Conservation (phyloP, 805 yeast genomes). For the Yamadazyma endophytica region DNA sequence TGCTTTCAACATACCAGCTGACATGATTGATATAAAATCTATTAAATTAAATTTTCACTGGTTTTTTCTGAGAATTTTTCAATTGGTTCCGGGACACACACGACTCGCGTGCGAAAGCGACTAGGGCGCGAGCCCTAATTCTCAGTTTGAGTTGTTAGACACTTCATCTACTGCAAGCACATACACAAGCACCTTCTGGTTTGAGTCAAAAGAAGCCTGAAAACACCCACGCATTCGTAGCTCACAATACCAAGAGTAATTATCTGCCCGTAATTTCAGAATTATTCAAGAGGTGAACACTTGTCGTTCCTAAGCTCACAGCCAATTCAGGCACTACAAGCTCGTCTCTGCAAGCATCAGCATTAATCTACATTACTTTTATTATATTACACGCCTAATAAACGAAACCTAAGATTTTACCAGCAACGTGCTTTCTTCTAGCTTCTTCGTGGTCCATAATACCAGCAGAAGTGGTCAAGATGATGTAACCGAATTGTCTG, state of each 20-base stretch:
- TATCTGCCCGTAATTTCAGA: too few relatives aligned
- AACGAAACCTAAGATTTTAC: conserved; percentile 97
- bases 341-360: too few relatives aligned
- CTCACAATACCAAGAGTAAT: too few relatives aligned
- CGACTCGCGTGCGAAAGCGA: conserved; percentile 3
- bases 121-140: conserved; percentile 10
- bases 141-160: neutral
- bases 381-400: conserved; percentile 47
- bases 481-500: conserved; percentile 97
- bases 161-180: too few relatives aligned
- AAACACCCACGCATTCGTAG: too few relatives aligned
- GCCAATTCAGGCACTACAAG: too few relatives aligned
- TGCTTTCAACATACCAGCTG: conserved; percentile 33
- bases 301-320: too few relatives aligned
- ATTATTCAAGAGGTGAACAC: too few relatives aligned
- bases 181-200: too few relatives aligned
- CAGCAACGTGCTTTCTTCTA: conserved; percentile 99
- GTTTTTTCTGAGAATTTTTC: conserved; percentile 6
- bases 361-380: too few relatives aligned
- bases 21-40: conserved; percentile 21
- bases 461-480: conserved; percentile 98
- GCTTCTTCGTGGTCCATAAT: conserved; percentile 99
- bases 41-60: conserved; percentile 10
- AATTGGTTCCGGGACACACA: conserved; percentile 3
- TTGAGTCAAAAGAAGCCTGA: too few relatives aligned